Conservation (phyloP, 169 alveolate genomes). For the Plasmodium blacklocki region DNA sequence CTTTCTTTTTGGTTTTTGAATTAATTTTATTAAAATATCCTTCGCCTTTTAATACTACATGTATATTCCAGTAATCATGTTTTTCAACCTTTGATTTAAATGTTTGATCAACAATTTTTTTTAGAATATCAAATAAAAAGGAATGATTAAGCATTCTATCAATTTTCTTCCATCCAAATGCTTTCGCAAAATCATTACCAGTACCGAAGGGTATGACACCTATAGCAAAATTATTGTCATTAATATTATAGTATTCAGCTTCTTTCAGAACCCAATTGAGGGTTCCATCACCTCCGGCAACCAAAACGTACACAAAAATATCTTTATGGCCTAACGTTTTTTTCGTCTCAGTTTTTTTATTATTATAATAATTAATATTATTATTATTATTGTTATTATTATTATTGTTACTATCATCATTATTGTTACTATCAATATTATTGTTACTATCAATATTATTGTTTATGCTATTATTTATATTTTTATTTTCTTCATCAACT, state of each 20-base stretch:
- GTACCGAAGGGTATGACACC: conserved; percentile 97
- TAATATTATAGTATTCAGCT: conserved; percentile 86
- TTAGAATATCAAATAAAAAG: conserved; percentile 85
- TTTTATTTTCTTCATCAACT: neutral
- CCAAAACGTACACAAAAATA: conserved; percentile 78
- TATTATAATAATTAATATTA: neutral
- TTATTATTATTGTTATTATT: neutral
- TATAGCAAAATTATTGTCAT: conserved; percentile 83
- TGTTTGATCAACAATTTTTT: conserved; percentile 83
- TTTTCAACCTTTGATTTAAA: conserved; percentile 84
- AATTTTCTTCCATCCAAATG: conserved; percentile 91
- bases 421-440: neutral
- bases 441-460: neutral
- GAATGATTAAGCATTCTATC: conserved; percentile 85
- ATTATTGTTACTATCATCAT: neutral
- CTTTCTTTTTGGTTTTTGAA: conserved; percentile 83
- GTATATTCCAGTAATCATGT: conserved; percentile 93
- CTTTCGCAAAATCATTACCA: conserved; percentile 95
- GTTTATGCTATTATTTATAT: neutral
- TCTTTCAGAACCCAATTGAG: conserved; percentile 93
- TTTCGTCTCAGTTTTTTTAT: conserved; percentile 7
- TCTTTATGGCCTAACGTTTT: conserved; percentile 15
- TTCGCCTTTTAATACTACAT: conserved; percentile 86
- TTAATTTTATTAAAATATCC: conserved; percentile 90
- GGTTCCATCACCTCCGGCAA: conserved; percentile 98